These are phyloP conservation scores for Agapanthus africanus DNA, from an alignment of 106 monocot genomes.

Conservation along the genomic window DNA sequence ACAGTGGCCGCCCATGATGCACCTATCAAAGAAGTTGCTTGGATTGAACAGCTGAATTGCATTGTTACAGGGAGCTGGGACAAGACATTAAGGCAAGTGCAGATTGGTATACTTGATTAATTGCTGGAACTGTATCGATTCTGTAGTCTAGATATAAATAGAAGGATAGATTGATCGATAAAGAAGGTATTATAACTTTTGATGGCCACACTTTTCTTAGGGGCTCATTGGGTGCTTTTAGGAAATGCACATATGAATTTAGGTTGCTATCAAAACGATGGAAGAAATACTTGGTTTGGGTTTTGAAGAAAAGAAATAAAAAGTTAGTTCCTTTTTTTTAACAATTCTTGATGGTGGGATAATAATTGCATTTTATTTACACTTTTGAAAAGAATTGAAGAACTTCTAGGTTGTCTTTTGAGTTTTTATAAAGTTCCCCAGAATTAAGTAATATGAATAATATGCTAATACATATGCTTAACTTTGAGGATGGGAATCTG, in stretches of 20 bases:
- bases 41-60: slow-evolving; percentile 85
- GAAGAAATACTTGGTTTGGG: not conserved
- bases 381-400: too few relatives aligned
- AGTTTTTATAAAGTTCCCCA: too few relatives aligned
- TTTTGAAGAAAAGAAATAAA: too few relatives aligned
- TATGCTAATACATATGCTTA: not conserved
- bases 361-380: not conserved
- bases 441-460: too few relatives aligned
- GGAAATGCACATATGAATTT: not conserved
- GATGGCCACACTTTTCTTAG: not conserved
- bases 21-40: slow-evolving; percentile 79
- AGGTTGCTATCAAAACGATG: not conserved
- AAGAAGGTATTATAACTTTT: not conserved
- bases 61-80: slow-evolving; percentile 95
- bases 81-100: slow-evolving; percentile 67
- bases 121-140: not conserved
- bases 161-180: not conserved
- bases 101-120: not conserved
- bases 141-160: not conserved
- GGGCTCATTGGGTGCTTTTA: not conserved
- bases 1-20: slow-evolving; percentile 87
- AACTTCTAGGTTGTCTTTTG: too few relatives aligned
- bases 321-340: too few relatives aligned
- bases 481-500: not conserved
- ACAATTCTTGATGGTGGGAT: not conserved